phyloP scores from a whole-genome alignment of 192 early-diverging fungal species.

The Ambispora gerdemannii region DNA sequence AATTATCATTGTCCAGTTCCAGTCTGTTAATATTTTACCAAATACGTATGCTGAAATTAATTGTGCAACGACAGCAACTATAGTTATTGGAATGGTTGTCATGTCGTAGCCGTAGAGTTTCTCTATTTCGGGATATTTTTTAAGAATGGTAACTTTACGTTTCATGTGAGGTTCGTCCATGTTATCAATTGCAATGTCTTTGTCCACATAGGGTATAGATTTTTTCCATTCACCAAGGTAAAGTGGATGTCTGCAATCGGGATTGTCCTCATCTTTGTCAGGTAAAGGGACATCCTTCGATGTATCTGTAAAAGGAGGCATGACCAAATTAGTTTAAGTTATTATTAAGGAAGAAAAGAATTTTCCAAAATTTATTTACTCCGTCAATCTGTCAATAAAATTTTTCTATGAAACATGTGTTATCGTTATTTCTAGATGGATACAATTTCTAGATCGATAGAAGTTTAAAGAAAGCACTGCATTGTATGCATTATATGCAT shows the following conservation, averaged over 20 bases:
- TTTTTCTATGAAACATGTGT: too few relatives aligned
- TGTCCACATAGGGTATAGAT: slow-evolving; percentile 69
- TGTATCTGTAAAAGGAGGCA: not conserved
- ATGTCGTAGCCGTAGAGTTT: slow-evolving; percentile 82
- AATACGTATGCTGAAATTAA: slow-evolving; percentile 76
- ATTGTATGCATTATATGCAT: too few relatives aligned
- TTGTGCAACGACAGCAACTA: slow-evolving; percentile 65
- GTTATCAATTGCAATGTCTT: slow-evolving; percentile 77
- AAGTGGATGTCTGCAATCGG: slow-evolving; percentile 70
- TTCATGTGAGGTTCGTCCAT: slow-evolving; percentile 94
- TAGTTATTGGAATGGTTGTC: slow-evolving; percentile 70
- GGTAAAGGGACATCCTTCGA: slow-evolving; percentile 27
- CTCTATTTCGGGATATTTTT: slow-evolving; percentile 83
- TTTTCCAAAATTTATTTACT: too few relatives aligned
- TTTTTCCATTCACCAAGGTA: slow-evolving; percentile 82
- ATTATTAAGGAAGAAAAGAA: too few relatives aligned
- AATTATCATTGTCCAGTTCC: slow-evolving; percentile 62
- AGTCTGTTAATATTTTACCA: slow-evolving; percentile 60
- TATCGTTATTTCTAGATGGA: too few relatives aligned
- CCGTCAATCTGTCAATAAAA: too few relatives aligned
- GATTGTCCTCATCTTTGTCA: slow-evolving; percentile 33
- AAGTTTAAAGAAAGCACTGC: too few relatives aligned
- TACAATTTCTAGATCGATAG: too few relatives aligned
- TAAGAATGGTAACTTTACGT: slow-evolving; percentile 83
- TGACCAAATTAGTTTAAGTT: too few relatives aligned